These are phyloP conservation scores for Fusarium sp. DNA, from an alignment of 2,329 filamentous ascomycete species.

Conservation along the genomic window DNA sequence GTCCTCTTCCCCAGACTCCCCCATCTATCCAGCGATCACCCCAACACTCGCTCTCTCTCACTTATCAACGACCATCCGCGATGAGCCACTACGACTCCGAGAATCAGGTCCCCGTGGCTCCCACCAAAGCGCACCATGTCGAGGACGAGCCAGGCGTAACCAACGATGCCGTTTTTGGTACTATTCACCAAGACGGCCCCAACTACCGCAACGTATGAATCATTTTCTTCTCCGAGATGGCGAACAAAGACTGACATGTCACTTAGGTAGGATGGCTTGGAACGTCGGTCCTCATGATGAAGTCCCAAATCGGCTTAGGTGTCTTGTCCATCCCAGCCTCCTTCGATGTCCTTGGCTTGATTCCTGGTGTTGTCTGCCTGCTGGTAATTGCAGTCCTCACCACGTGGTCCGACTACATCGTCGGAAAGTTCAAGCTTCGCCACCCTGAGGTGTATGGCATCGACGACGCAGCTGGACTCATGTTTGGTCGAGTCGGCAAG, in stretches of 20 bases:
- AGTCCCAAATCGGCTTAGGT: slow-evolving; percentile 55
- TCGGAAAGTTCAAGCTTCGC: slow-evolving; percentile 62
- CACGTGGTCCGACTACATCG: slow-evolving; percentile 48
- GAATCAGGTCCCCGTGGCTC: background rate
- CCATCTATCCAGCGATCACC: background rate
- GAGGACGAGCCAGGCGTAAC: background rate
- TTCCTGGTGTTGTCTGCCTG: slow-evolving; percentile 45
- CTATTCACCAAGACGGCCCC: slow-evolving; percentile 39
- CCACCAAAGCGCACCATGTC: background rate
- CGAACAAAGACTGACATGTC: background rate
- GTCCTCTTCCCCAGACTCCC: background rate
- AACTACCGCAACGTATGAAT: slow-evolving; percentile 44
- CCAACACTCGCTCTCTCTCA: background rate
- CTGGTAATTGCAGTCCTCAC: slow-evolving; percentile 53
- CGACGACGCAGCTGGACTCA: slow-evolving; percentile 61
- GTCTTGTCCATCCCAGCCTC: slow-evolving; percentile 62
- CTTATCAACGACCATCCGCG: background rate
- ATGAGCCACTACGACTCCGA: background rate
- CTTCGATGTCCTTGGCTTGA: slow-evolving; percentile 58
- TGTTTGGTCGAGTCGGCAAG: slow-evolving; percentile 61
- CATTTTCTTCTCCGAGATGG: background rate
- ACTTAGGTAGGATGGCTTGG: slow-evolving; percentile 56
- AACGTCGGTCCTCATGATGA: slow-evolving; percentile 38
- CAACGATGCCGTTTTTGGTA: slow-evolving; percentile 44
- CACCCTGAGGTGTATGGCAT: slow-evolving; percentile 65